A percentile compares a stretch with the other conserved stretches of the same genome.
These are phyloP conservation scores for Epichloe hybrida DNA, from an alignment of 2,329 filamentous ascomycete species.

Conservation along the genomic window DNA sequence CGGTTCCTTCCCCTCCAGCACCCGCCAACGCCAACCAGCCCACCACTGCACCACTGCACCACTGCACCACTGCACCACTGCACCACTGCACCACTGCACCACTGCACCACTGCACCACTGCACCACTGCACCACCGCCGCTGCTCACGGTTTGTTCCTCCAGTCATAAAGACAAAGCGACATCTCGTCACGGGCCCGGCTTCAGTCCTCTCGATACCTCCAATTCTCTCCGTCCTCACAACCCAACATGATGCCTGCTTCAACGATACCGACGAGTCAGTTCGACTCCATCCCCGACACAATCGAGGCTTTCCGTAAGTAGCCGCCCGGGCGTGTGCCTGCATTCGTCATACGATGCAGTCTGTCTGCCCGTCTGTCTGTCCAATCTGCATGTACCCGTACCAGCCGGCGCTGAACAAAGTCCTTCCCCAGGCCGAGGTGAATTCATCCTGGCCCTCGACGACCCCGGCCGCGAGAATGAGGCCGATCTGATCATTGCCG, in stretches of 20 bases:
- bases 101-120: too few species aligned
- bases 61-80: too few species aligned
- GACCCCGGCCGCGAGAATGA: slow-evolving; percentile 89
- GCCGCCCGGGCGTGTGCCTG: not conserved
- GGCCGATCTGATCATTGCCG: slow-evolving; percentile 93
- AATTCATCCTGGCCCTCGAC: slow-evolving; percentile 95
- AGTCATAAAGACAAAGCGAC: not conserved
- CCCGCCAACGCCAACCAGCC: too few species aligned
- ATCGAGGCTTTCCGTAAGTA: slow-evolving; percentile 50
- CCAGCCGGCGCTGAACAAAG: slow-evolving; percentile 1
- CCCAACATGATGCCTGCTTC: slow-evolving; percentile 41
- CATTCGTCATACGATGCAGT: not conserved
- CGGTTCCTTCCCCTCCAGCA: too few species aligned
- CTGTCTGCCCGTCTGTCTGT: too few species aligned
- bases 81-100: too few species aligned
- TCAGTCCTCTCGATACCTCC: too few species aligned
- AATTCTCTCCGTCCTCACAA: too few species aligned
- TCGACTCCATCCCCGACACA: slow-evolving; percentile 52
- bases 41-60: too few species aligned
- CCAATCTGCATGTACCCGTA: not conserved
- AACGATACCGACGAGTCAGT: slow-evolving; percentile 37
- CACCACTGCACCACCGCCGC: too few species aligned
- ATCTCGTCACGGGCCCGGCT: not conserved
- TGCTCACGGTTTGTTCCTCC: too few species aligned
- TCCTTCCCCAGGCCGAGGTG: slow-evolving; percentile 47